A percentile compares a stretch with the other conserved stretches of the same genome.
These are phyloP conservation scores for Colletotrichum limetticola DNA, from an alignment of 2,329 filamentous ascomycete genomes.

Conservation along the genomic window DNA sequence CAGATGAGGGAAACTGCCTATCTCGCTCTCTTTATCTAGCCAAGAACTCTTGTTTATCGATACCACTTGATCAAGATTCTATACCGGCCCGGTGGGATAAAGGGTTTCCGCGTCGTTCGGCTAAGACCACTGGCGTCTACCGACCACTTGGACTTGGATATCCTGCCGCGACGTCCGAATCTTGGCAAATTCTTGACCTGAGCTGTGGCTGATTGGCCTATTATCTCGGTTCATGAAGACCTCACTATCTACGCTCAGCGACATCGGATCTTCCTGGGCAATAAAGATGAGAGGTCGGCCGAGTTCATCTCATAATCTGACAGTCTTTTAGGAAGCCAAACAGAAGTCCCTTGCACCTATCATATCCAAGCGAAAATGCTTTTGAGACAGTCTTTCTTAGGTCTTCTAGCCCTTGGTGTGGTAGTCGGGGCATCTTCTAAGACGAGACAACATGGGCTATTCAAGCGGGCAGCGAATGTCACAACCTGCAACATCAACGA, in stretches of 20 bases:
- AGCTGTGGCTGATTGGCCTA: not conserved
- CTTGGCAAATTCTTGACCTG: not conserved
- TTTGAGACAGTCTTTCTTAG: not conserved
- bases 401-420: not conserved
- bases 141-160: not conserved
- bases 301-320: not conserved
- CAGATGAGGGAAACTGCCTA: not conserved
- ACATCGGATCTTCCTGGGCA: not conserved
- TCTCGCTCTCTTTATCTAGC: not conserved
- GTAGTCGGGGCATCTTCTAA: not conserved
- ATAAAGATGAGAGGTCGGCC: not conserved
- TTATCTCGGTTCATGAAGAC: not conserved
- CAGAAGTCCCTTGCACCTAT: too few species aligned
- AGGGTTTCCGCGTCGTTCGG: not conserved
- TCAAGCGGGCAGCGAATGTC: conserved; percentile 8
- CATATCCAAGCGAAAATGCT: not conserved
- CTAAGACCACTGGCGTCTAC: not conserved
- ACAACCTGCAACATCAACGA: conserved; percentile 28
- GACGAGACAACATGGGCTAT: not conserved
- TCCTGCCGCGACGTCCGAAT: not conserved
- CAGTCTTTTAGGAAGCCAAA: too few species aligned
- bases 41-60: not conserved
- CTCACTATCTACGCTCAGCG: not conserved
- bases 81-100: not conserved
- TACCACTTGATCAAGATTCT: not conserved